Conservation (phyloP, 495 filamentous ascomycete species). For the Sporormia fimetaria region DNA sequence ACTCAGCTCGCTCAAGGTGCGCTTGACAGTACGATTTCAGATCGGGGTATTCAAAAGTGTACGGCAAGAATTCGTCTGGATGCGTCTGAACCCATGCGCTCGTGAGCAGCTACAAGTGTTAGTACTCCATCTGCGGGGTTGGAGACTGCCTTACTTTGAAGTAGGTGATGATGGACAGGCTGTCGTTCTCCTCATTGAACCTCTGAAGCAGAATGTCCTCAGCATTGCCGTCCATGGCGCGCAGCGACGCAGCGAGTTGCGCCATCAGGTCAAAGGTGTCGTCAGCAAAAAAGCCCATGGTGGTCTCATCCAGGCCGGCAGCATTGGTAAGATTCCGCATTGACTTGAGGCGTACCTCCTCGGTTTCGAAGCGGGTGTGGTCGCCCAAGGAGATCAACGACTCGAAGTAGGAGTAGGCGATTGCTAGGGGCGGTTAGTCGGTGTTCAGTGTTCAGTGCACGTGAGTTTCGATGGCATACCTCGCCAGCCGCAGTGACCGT, state of each 20-base stretch:
- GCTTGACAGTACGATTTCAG: conserved; percentile 60
- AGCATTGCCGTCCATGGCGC: conserved; percentile 37
- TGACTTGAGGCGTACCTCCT: conserved; percentile 57
- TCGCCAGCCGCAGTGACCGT: conserved; percentile 97
- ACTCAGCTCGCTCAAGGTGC: conserved; percentile 58
- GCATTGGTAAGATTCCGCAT: conserved; percentile 58
- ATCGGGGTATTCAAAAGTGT: conserved; percentile 43
- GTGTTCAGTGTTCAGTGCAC: conserved; percentile 17
- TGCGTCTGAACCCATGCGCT: conserved; percentile 77
- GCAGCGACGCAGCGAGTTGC: conserved; percentile 42
- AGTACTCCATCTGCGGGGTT: not conserved
- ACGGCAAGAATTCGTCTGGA: conserved; percentile 54
- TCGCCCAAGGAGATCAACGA: conserved; percentile 58
- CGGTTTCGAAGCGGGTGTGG: conserved; percentile 49
- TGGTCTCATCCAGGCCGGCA: conserved; percentile 56
- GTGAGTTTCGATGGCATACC: conserved; percentile 50
- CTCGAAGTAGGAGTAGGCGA: conserved; percentile 90
- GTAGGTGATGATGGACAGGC: conserved; percentile 64
- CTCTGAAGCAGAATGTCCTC: conserved; percentile 52
- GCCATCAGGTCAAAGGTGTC: conserved; percentile 57
- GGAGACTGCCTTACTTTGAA: conserved; percentile 43
- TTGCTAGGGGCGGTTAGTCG: conserved; percentile 43
- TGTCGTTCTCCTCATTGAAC: conserved; percentile 61
- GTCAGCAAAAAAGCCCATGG: conserved; percentile 66
- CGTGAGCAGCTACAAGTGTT: conserved; percentile 55